phyloP scores from a whole-genome alignment of 1,139 yeast species.

The Torulaspora pretoriensis region DNA sequence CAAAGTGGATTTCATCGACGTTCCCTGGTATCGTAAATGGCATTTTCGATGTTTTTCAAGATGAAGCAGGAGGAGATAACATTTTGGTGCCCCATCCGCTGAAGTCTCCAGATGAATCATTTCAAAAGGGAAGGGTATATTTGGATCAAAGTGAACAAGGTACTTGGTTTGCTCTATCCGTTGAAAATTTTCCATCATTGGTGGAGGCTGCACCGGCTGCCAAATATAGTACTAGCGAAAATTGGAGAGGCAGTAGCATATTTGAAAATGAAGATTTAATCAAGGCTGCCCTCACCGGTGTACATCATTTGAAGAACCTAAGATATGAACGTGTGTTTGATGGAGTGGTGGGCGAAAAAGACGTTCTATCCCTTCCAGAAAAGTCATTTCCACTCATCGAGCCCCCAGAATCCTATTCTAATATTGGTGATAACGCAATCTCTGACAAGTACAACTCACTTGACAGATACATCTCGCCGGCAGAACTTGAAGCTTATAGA shows the following conservation, averaged over 20 bases:
- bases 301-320: slow-evolving; percentile 38
- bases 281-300: slow-evolving; percentile 45
- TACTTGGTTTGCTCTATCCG: slow-evolving; percentile 88
- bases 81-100: slow-evolving; percentile 65
- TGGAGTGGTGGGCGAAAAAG: slow-evolving; percentile 1
- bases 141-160: slow-evolving; percentile 61
- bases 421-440: slow-evolving; percentile 6
- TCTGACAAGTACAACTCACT: slow-evolving; percentile 14
- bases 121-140: slow-evolving; percentile 45
- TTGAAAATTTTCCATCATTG: slow-evolving; percentile 67
- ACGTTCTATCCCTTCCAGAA: slow-evolving; percentile 13
- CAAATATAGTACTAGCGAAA: slow-evolving; percentile 47
- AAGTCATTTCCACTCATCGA: slow-evolving; percentile 23
- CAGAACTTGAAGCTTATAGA: slow-evolving; percentile 26
- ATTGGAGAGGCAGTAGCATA: slow-evolving; percentile 41
- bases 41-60: slow-evolving; percentile 36
- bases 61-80: slow-evolving; percentile 25
- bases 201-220: slow-evolving; percentile 76
- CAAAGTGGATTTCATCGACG: slow-evolving; percentile 66
- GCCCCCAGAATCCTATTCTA: slow-evolving; percentile 22
- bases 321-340: slow-evolving; percentile 18
- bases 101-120: slow-evolving; percentile 31
- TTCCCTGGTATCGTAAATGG: slow-evolving; percentile 34
- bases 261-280: slow-evolving; percentile 36
- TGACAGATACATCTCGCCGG: slow-evolving; percentile 28